Evolutionary conservation across 2,329 filamentous ascomycete species (phyloP).

Genomic region (Pseudogymnoascus sp.): DNA sequence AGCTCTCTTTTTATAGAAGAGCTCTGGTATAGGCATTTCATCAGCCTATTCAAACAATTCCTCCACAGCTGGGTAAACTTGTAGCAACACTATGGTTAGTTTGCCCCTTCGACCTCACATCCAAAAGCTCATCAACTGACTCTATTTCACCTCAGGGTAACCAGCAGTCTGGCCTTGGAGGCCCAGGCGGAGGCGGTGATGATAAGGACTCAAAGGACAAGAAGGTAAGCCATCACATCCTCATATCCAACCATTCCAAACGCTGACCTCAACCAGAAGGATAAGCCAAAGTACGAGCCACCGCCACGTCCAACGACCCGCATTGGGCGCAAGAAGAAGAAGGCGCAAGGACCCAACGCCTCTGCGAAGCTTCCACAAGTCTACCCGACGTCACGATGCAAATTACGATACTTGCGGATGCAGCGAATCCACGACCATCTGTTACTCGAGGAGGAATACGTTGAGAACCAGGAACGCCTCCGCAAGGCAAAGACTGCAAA

Average conservation of each 20-base stretch:
- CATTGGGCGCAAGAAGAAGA: slow-evolving; percentile 98
- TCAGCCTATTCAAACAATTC: slow-evolving; percentile 2
- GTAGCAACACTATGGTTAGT: slow-evolving; percentile 7
- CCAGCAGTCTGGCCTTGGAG: slow-evolving; percentile 33
- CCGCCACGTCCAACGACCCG: slow-evolving; percentile 94
- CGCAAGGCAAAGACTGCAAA: slow-evolving; percentile 83
- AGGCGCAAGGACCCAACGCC: slow-evolving; percentile 83
- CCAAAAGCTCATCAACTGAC: neutral
- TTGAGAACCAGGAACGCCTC: slow-evolving; percentile 95
- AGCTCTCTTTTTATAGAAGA: neutral
- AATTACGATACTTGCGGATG: slow-evolving; percentile 94
- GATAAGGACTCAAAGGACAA: slow-evolving; percentile 84
- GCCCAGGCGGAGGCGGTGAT: slow-evolving; percentile 52
- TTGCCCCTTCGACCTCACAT: neutral
- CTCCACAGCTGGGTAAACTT: neutral
- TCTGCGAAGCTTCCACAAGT: slow-evolving; percentile 91
- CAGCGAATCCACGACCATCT: slow-evolving; percentile 97
- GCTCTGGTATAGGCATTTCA: neutral
- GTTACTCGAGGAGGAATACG: slow-evolving; percentile 93
- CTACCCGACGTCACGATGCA: slow-evolving; percentile 94
- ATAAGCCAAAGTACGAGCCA: slow-evolving; percentile 99
- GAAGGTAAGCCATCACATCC: slow-evolving; percentile 54
- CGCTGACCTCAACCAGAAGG: slow-evolving; percentile 57
- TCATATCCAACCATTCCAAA: neutral
- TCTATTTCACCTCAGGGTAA: slow-evolving; percentile 28